Percentiles rank a stretch among this genome's conserved stretches.
These are phyloP conservation scores for Glycine soja DNA, from an alignment of 306 rosid genomes.

Conservation along the genomic window DNA sequence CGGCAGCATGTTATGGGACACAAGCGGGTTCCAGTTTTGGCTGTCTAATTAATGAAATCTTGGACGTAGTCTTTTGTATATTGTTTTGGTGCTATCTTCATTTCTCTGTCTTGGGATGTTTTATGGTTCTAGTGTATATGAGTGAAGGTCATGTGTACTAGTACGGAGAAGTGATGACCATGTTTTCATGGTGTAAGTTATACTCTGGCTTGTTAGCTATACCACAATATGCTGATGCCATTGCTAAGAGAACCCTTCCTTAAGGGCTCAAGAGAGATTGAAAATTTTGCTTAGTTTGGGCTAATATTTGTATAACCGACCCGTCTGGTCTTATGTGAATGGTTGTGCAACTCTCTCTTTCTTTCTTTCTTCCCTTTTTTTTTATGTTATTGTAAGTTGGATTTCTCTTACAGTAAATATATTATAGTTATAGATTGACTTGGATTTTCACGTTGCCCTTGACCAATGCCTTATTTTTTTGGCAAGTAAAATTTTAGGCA, in stretches of 20 bases:
- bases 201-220: constrained; percentile 20
- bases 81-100: constrained; percentile 13
- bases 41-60: constrained; percentile 49
- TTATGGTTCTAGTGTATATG: constrained; percentile 26
- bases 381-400: too few species aligned
- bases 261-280: constrained; percentile 11
- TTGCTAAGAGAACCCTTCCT: neutral
- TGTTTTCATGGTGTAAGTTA: constrained; percentile 37
- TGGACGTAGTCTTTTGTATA: constrained; percentile 31
- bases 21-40: constrained; percentile 71
- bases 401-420: too few species aligned
- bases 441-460: neutral
- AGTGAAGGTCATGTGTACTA: constrained; percentile 32
- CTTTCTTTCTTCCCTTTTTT: too few species aligned
- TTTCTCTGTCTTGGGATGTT: constrained; percentile 30
- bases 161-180: constrained; percentile 35
- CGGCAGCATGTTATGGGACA: constrained; percentile 62
- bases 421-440: neutral
- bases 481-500: neutral
- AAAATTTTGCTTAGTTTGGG: constrained; percentile 9
- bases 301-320: constrained; percentile 6
- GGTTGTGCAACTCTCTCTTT: neutral
- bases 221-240: neutral
- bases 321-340: neutral
- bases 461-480: neutral